Percentiles rank a stretch among this genome's conserved stretches.
Evolutionary conservation across 2,329 filamentous ascomycete species (phyloP).

Genomic region (Dothistroma pini): DNA sequence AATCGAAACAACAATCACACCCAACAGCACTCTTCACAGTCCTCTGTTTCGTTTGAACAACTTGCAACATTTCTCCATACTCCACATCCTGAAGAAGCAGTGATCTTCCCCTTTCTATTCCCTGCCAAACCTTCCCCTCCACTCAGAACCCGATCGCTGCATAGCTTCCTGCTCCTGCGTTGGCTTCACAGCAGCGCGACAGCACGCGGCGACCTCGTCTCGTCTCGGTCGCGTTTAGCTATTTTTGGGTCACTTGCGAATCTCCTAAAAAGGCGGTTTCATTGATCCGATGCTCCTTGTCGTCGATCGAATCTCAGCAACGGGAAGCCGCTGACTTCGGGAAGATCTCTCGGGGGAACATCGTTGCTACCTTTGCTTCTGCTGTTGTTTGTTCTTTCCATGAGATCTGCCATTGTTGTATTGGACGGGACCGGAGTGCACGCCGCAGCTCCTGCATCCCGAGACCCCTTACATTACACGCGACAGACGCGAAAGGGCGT

Average conservation of each 20-base stretch:
- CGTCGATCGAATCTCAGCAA: conserved; percentile 10
- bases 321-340: not conserved
- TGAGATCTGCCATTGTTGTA: not conserved
- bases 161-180: not conserved
- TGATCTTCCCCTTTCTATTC: not conserved
- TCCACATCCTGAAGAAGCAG: not conserved
- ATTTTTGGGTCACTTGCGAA: not conserved
- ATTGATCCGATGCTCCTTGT: conserved; percentile 11
- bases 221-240: not conserved
- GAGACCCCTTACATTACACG: not conserved
- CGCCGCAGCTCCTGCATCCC: not conserved
- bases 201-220: not conserved
- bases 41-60: not conserved
- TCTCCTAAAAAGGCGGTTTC: not conserved
- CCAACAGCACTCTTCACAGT: not conserved
- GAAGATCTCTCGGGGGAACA: not conserved
- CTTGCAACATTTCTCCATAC: not conserved
- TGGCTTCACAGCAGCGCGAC: too few relatives aligned
- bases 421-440: not conserved
- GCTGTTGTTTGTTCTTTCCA: not conserved
- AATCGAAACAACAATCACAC: not conserved
- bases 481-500: not conserved
- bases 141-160: not conserved
- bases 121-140: not conserved
- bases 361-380: not conserved